phyloP scores from a whole-genome alignment of 306 rosid species.

The Cicer arietinum region DNA sequence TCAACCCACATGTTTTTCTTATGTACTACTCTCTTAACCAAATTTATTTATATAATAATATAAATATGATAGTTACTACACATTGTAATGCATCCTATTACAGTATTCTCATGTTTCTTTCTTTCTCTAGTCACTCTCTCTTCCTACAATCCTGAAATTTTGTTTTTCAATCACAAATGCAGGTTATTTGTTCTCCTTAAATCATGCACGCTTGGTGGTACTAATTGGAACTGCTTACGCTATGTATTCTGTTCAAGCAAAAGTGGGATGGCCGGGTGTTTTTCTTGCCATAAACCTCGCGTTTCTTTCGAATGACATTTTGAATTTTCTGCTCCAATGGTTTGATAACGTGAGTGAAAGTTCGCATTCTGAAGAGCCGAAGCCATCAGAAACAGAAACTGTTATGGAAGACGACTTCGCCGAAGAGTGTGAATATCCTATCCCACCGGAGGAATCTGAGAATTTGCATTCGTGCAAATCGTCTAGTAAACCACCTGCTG shows the following conservation, averaged over 20 bases:
- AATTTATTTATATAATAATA: neutral
- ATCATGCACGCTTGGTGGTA: conserved; percentile 93
- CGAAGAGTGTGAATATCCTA: conserved; percentile 68
- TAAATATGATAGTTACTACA: neutral
- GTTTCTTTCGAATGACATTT: conserved; percentile 79
- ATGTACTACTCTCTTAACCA: neutral
- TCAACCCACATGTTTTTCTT: neutral
- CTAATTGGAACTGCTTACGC: conserved; percentile 77
- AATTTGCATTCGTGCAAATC: conserved; percentile 77
- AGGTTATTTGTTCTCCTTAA: conserved; percentile 94
- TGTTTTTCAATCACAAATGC: conserved; percentile 47
- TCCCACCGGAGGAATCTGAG: conserved; percentile 73
- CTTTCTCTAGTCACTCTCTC: neutral
- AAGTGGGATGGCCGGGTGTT: conserved; percentile 92
- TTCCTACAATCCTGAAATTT: conserved; percentile 4
- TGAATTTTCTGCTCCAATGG: conserved; percentile 83
- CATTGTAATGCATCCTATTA: neutral
- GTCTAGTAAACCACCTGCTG: conserved; percentile 65
- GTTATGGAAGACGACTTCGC: conserved; percentile 74
- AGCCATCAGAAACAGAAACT: conserved; percentile 75
- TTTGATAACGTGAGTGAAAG: conserved; percentile 84
- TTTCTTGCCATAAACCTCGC: conserved; percentile 85
- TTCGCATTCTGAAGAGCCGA: conserved; percentile 77
- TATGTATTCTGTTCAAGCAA: conserved; percentile 82
- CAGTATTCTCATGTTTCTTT: neutral